Evolutionary conservation across 306 rosid genomes (phyloP), one percentile per base, ranked within the genome.

Genomic region (Acacia crassicarpa): DNA sequence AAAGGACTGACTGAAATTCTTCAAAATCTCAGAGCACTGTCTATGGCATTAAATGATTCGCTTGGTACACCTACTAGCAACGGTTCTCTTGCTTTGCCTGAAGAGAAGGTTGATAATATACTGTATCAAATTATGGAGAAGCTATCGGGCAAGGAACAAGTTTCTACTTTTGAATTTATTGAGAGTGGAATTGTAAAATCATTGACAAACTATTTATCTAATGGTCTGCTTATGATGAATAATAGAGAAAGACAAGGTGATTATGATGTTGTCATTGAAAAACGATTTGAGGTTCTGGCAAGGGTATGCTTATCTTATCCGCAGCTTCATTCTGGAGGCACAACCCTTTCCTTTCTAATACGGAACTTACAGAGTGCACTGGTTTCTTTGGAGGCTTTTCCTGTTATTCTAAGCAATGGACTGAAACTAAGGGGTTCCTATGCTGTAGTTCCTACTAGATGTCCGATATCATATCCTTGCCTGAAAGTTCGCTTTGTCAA

Each of bases 161-260:
- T 96, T 84, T 96, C 99, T 74, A 96, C 99, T 68, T 96, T 96
- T 88, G 99, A 96, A 76, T 96, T 96, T 80, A 85, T 92, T 75
- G 99, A 96, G 84, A 94, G 98, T 87, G 98, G 98, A 83, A 85
- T 96, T 45, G 91, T 90, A 75, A 92, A 89, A 81, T 90, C 99
- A 58, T 88, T 95, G 67, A 84, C 86, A 67, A 94, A 86, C 65
- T 94, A 79, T 87, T 82, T 96, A 84, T 91, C 97, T 53, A 84
- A 77, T 86, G 94, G 93, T 32, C 94, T 75, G 84, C 86, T 80
- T 88, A 76, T 73, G 85, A 85, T 68, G 75, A 82, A 82, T 78
- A 89, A 87, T 61, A 81, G 74, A 74, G 83, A 79, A 71, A 73
- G 73, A 59, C 84, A 83, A 23, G 80, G 82, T 77, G 78, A 78